Percentiles rank a stretch among this genome's conserved stretches.
phyloP scores from a whole-genome alignment of 805 yeast species.

The Lachancea nothofagi region DNA sequence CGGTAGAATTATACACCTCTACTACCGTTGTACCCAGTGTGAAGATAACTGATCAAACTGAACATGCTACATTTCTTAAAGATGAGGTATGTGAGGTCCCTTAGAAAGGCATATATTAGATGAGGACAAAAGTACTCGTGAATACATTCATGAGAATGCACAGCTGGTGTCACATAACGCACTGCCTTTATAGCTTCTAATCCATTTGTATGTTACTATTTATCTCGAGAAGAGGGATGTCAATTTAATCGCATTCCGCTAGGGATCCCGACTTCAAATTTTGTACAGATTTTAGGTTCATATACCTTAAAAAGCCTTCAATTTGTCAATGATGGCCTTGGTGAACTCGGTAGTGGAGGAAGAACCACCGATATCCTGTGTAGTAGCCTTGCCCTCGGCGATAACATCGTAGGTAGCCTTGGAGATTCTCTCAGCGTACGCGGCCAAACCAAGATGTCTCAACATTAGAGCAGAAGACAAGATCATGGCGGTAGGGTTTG shows the following conservation, averaged over 20 bases:
- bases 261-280: background rate
- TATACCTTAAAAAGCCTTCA: conserved; percentile 27
- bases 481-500: conserved; percentile 98
- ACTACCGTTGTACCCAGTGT: too few relatives aligned
- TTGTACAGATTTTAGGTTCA: background rate
- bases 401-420: conserved; percentile 85
- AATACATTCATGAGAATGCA: too few relatives aligned
- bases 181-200: background rate
- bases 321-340: conserved; percentile 74
- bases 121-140: background rate
- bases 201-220: conserved; percentile 5
- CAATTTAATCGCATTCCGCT: too few relatives aligned
- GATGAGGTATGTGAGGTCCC: too few relatives aligned
- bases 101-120: background rate
- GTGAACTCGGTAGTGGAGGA: conserved; percentile 92
- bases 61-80: too few relatives aligned
- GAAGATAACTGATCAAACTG: too few relatives aligned
- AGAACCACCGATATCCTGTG: conserved; percentile 88
- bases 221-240: too few relatives aligned
- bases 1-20: too few relatives aligned
- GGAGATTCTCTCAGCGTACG: conserved; percentile 79
- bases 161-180: too few relatives aligned
- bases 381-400: conserved; percentile 78
- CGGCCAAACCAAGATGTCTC: conserved; percentile 89
- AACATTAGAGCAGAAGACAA: conserved; percentile 85